Evolutionary conservation across 345 rosid species (phyloP).

Genomic region (Heritiera littoralis): DNA sequence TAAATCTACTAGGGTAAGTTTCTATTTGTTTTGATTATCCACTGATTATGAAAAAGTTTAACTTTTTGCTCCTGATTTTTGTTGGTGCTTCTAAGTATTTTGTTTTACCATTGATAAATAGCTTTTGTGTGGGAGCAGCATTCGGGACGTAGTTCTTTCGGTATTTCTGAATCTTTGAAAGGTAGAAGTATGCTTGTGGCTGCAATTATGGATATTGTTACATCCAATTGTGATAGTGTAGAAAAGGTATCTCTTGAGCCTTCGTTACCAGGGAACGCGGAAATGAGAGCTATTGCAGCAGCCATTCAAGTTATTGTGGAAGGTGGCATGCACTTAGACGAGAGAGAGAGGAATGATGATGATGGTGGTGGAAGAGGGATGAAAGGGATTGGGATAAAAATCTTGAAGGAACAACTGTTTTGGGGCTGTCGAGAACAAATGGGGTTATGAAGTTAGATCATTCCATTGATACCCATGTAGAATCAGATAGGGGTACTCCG

Average conservation of each 20-base stretch:
- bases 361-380: constrained; percentile 73
- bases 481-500: constrained; percentile 33
- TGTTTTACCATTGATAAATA: constrained; percentile 68
- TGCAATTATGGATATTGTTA: constrained; percentile 96
- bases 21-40: constrained; percentile 1
- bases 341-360: constrained; percentile 51
- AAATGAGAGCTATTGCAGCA: constrained; percentile 80
- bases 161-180: constrained; percentile 95
- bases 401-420: constrained; percentile 88
- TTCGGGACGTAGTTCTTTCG: constrained; percentile 93
- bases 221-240: constrained; percentile 68
- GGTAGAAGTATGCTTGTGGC: constrained; percentile 99
- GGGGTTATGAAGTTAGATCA: constrained; percentile 51
- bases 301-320: constrained; percentile 93
- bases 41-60: background rate
- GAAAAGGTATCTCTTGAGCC: constrained; percentile 63
- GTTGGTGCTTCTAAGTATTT: constrained; percentile 38
- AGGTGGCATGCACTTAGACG: constrained; percentile 85
- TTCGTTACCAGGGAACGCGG: constrained; percentile 69
- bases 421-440: constrained; percentile 74
- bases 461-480: constrained; percentile 38
- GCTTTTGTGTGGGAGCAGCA: constrained; percentile 97
- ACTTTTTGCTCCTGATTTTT: constrained; percentile 13
- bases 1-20: constrained; percentile 57
- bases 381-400: constrained; percentile 88